Evolutionary conservation across 163 green algal genomes (phyloP), one percentile per base, ranked within the genome.

Genomic region (Prototheca wickerhamii): DNA sequence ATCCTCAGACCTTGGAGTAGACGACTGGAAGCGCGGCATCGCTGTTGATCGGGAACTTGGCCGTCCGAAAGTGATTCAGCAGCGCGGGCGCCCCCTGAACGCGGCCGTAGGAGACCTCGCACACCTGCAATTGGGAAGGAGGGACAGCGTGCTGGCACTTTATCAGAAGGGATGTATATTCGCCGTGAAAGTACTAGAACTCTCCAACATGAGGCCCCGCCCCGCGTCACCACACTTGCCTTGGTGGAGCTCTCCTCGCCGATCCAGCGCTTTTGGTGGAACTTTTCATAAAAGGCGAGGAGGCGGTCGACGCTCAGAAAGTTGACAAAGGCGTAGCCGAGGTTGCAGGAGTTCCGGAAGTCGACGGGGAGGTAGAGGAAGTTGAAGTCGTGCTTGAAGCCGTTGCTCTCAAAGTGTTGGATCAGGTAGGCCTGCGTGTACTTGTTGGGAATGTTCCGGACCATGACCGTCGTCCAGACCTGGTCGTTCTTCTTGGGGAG

Each of bases 331-430:
- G 90, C 91, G 65, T 99, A 99, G 34, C 93, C 93, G 25, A 99
- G 88, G 73, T 97, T 97, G 88, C 93, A 99, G 73, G 92, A 90
- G 82, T 98, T 98, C 79, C 97, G 96, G 84, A 98, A 99, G 82
- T 99, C 93, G 62, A 98, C 98, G 62, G 93, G 93, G 30, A 99
- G 86, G 83, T 99, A 99, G 78, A 99, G 97, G 72, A 99, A 98
- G 77, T 99, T 92, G 68, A 96, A 99, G 4, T 69, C 82, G 58
- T 91, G 62, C 60, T 30, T 51, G 61, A 68, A 67, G 3, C 66
- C 66, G 42, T 79, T 63, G 70, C 90, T 84, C 63, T 94, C 81
- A 46, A 95, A 79, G 35, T 82, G 71, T 3, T 52, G 67, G 55
- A 97, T 74, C 74, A 98, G 84, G 86, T 96, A 95, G 74, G 91